Evolutionary conservation across 148 eudicot genomes (phyloP).

Genomic region (Cornus kousa): DNA sequence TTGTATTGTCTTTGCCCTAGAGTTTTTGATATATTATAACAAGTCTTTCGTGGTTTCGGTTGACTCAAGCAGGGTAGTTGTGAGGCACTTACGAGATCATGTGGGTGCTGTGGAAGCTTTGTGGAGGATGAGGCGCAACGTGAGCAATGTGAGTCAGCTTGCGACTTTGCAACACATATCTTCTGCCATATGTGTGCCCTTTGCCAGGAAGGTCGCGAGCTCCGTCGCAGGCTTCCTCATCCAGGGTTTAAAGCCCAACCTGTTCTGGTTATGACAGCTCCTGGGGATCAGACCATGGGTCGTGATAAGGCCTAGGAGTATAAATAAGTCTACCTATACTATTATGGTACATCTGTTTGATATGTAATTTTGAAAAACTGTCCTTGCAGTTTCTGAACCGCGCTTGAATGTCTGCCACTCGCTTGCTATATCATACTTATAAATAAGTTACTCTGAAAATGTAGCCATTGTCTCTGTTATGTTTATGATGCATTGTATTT

Average conservation of each 20-base stretch:
- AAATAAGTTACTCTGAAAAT: neutral
- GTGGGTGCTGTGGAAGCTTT: constrained; percentile 58
- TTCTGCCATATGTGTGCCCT: constrained; percentile 86
- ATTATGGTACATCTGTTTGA: neutral
- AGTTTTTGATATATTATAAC: neutral
- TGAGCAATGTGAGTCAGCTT: constrained; percentile 73
- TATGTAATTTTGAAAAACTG: neutral
- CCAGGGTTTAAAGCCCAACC: constrained; percentile 71
- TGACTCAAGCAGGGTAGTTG: constrained; percentile 62
- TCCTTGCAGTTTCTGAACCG: neutral
- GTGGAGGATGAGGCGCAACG: constrained; percentile 64
- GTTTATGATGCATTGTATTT: neutral
- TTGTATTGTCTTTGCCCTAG: neutral
- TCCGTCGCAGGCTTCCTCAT: constrained; percentile 90
- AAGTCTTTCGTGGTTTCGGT: neutral
- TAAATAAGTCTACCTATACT: neutral
- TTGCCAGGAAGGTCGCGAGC: constrained; percentile 95
- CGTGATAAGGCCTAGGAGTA: constrained; percentile 35
- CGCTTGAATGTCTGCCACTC: neutral
- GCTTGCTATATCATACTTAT: neutral
- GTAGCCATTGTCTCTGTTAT: neutral
- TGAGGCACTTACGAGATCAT: constrained; percentile 60
- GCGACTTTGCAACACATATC: constrained; percentile 73
- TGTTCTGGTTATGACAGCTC: constrained; percentile 62
- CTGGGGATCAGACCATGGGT: constrained; percentile 72